Evolutionary conservation across 108 stramenopile species (phyloP), one percentile per base, ranked within the genome.

Genomic region (Seminavis robusta): DNA sequence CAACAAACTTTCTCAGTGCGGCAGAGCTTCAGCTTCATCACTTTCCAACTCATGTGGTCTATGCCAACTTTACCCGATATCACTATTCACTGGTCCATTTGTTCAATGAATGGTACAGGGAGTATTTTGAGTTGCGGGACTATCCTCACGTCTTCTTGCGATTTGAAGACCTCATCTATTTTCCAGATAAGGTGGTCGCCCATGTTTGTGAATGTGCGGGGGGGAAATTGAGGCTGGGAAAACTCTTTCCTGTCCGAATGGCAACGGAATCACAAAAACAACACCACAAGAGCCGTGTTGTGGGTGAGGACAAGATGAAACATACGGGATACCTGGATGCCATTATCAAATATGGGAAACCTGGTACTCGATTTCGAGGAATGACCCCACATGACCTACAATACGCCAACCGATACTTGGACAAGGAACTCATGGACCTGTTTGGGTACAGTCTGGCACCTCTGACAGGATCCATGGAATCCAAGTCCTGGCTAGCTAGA

Each of bases 161-260:
- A 33, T 79, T 83, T 39, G 86, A 87, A 61, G 86, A 87, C 63
- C 38, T 87, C 19, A 67, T 79, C 1, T 78, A 73, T 43, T 69
- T 73, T 29, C 80, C 83, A 2, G 73, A 74, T 47, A 55, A 77
- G 54, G 73, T 81, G 17, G 63, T 77, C 8, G 46, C 56, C 24
- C 52, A 63, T 6, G 43, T 87, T 33, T 87, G 86, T 43, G 57
- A 70, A 16, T 87, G 86, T 49, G 79, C 59, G 3, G 86, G 86
- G 0, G 86, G 82, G 1, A 41, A 31, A 23, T 45, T 67, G 11
- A 37, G 63, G 25, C 28, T 34, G 9, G 33, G 58, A 7, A 13
- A 30, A 52, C 25, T 7, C 9, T 47, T 61, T 24, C 7, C n/a
- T 8, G 25, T 37, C 16, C 1, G 27, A 3, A 33, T 60, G 25